Base-by-base conservation (phyloP, 768 basidiomycete species). In the Tricholomella constricta region DNA sequence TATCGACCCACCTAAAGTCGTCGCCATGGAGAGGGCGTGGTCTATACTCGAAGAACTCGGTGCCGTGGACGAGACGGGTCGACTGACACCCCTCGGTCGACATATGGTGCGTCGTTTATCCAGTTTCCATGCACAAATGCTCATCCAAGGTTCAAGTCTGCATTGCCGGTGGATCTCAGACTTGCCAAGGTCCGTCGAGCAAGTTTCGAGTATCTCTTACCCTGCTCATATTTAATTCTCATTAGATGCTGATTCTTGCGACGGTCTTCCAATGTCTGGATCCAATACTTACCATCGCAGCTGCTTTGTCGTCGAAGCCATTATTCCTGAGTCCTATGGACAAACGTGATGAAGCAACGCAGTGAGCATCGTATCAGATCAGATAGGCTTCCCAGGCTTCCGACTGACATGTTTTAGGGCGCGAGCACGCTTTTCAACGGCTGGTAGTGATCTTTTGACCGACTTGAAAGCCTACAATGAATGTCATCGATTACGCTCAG, bases 231-330 rank as follows among this genome's bases (percentile, higher is more conserved):
- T 12, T 44, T 48, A 19, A 14, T 46, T 48, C 12, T 46, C 19
- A 36, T n/a, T 54, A 90, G 89, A 95, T 98, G 89, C 81, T 98
- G 20, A 81, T 97, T 6, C 75, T 97, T 0, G 93, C 83, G 0
- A 81, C 86, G 5, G 80, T 95, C 41, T 94, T 98, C 73, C 81
- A 81, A 58, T 95, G 93, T 59, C 71, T 96, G 8, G 85, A 83
- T 48, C 91, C 92, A 2, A 77, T 91, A 11, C 75, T 95, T 26
- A 93, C 91, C 1, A 81, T 95, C 29, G 88, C 86, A 0, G 92
- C 94, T 15, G 77, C 83, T 54, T 70, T 98, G 31, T 95, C 94
- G 2, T 89, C 88, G 4, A 98, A 95, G 62, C 88, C 94, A 0
- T 69, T 98, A 43, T 98, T 97, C 70, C 59, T 84, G 11, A 90